Conservation (phyloP, 2,329 filamentous ascomycete genomes). For the Sarocladiaceae sp. region DNA sequence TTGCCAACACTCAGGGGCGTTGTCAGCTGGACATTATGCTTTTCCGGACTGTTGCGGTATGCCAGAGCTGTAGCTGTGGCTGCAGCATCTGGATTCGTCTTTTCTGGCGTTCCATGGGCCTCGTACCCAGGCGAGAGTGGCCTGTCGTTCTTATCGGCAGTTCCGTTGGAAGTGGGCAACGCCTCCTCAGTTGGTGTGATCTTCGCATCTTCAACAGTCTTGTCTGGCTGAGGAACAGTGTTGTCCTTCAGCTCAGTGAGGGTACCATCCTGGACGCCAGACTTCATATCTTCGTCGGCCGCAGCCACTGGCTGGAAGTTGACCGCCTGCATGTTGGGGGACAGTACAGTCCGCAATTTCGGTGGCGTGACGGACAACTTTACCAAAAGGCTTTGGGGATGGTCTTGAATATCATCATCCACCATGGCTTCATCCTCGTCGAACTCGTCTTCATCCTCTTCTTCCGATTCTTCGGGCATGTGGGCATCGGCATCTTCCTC, state of each 20-base stretch:
- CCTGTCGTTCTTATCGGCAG: slow-evolving; percentile 6
- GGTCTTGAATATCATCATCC: slow-evolving; percentile 45
- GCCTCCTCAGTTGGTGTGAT: neutral
- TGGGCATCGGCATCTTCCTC: slow-evolving; percentile 65
- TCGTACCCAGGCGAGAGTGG: neutral
- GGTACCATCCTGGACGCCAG: neutral
- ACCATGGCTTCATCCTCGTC: slow-evolving; percentile 51
- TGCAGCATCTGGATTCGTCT: slow-evolving; percentile 19
- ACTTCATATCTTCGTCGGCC: neutral
- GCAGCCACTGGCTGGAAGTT: neutral
- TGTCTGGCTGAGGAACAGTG: neutral
- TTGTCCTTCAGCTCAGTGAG: neutral
- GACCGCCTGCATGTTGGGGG: slow-evolving; percentile 16
- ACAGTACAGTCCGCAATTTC: slow-evolving; percentile 27
- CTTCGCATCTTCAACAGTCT: neutral
- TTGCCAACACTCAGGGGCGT: slow-evolving; percentile 25
- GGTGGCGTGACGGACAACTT: slow-evolving; percentile 55
- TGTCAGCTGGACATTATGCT: slow-evolving; percentile 31
- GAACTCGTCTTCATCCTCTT: slow-evolving; percentile 55
- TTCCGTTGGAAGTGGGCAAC: neutral
- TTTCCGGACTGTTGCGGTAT: slow-evolving; percentile 57
- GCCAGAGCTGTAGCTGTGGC: slow-evolving; percentile 41
- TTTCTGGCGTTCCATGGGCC: neutral
- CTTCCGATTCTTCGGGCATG: slow-evolving; percentile 53
- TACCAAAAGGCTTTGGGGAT: slow-evolving; percentile 61